These are phyloP conservation scores for Alternaria sp. DNA, from an alignment of 2,329 filamentous ascomycete species.

Conservation along the genomic window DNA sequence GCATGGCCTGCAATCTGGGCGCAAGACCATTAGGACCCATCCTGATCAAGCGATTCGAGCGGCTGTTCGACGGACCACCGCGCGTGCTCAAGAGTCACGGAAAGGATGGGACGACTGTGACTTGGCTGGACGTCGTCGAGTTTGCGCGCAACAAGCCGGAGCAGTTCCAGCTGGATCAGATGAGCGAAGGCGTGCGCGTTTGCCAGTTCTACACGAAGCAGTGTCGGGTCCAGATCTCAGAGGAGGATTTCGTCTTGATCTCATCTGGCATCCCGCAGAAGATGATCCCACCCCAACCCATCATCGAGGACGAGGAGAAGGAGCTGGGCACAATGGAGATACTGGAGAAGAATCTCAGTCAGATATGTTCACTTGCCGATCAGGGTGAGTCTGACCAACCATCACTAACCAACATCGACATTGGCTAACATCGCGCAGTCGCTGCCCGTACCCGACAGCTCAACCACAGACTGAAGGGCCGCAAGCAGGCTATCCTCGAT, in stretches of 20 bases:
- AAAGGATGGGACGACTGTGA: conserved; percentile 67
- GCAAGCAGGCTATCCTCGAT: conserved; percentile 73
- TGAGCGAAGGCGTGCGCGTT: conserved; percentile 70
- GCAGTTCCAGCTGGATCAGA: conserved; percentile 75
- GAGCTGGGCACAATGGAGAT: conserved; percentile 86
- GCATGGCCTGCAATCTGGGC: conserved; percentile 82
- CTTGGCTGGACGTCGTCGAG: conserved; percentile 85
- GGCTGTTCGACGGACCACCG: conserved; percentile 82
- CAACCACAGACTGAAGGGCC: conserved; percentile 78
- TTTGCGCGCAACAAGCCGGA: conserved; percentile 81
- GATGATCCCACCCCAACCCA: conserved; percentile 79
- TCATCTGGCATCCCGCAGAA: conserved; percentile 82
- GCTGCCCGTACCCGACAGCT: conserved; percentile 76
- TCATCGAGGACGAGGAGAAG: conserved; percentile 84
- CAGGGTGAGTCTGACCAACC: conserved; percentile 59
- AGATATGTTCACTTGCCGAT: conserved; percentile 81
- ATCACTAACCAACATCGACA: not conserved
- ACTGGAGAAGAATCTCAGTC: conserved; percentile 76
- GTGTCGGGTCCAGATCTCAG: conserved; percentile 80
- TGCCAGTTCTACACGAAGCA: conserved; percentile 86
- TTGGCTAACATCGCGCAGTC: conserved; percentile 51
- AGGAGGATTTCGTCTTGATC: conserved; percentile 87
- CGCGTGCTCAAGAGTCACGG: conserved; percentile 67
- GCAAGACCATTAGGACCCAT: conserved; percentile 83
- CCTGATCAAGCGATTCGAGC: conserved; percentile 83